phyloP scores from a whole-genome alignment of 352 stramenopile genomes.

The Phytophthora tentaculata region DNA sequence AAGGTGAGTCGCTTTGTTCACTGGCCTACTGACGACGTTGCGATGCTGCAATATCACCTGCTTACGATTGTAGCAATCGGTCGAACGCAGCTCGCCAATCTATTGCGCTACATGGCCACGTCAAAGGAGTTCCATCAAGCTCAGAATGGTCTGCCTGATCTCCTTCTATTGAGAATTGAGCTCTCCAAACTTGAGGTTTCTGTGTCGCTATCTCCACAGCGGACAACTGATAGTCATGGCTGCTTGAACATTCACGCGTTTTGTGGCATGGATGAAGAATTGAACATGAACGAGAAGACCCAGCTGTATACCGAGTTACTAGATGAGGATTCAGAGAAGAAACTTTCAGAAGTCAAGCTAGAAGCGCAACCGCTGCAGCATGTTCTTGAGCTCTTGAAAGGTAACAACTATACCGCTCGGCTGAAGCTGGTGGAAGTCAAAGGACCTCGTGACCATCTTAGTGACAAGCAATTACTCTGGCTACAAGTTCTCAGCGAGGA shows the following conservation, averaged over 20 bases:
- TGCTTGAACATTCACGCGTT: slow-evolving; percentile 57
- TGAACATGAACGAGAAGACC: slow-evolving; percentile 54
- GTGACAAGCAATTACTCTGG: slow-evolving; percentile 85
- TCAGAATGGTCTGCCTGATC: slow-evolving; percentile 77
- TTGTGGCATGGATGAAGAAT: slow-evolving; percentile 60
- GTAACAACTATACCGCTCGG: slow-evolving; percentile 20
- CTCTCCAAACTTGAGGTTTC: not conserved
- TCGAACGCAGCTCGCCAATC: slow-evolving; percentile 36
- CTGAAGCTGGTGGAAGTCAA: slow-evolving; percentile 90
- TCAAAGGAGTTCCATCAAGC: slow-evolving; percentile 73
- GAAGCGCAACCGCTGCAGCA: slow-evolving; percentile 16
- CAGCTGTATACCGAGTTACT: slow-evolving; percentile 1
- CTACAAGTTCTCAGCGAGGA: slow-evolving; percentile 67
- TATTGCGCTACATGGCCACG: slow-evolving; percentile 72
- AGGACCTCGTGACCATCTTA: slow-evolving; percentile 81
- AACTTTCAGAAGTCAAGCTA: slow-evolving; percentile 17
- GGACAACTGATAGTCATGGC: slow-evolving; percentile 38
- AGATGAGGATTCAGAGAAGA: slow-evolving; percentile 1
- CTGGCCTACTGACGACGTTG: slow-evolving; percentile 45
- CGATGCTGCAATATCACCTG: slow-evolving; percentile 57
- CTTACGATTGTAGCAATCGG: slow-evolving; percentile 61
- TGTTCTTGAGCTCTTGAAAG: slow-evolving; percentile 29
- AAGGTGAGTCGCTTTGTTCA: slow-evolving; percentile 71
- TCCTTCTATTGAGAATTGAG: slow-evolving; percentile 59
- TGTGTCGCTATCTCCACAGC: slow-evolving; percentile 6